phyloP scores from a whole-genome alignment of 2,329 filamentous ascomycete species.

The Trichoderma aggressivum region DNA sequence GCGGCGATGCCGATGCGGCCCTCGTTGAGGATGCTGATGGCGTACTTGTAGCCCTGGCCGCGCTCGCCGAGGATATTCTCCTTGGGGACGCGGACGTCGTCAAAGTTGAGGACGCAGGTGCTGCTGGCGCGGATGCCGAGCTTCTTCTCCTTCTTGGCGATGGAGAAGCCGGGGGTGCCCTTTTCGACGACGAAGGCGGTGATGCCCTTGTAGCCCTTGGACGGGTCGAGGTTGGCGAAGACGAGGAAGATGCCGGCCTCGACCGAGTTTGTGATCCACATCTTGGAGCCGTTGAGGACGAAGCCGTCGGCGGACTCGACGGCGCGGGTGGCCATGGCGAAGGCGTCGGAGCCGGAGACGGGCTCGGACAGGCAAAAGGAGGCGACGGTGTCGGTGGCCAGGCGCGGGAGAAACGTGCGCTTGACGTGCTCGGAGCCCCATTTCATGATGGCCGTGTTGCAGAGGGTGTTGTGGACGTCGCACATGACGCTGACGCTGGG shows the following conservation, averaged over 20 bases:
- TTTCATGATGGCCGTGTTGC: conserved; percentile 89
- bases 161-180: conserved; percentile 80
- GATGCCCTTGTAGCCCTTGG: conserved; percentile 94
- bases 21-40: conserved; percentile 90
- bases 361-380: conserved; percentile 94
- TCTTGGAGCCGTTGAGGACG: conserved; percentile 87
- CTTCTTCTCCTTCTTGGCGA: conserved; percentile 99
- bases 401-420: conserved; percentile 82
- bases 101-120: conserved; percentile 96
- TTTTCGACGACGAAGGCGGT: conserved; percentile 95
- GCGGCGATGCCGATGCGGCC: conserved; percentile 96
- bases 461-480: conserved; percentile 96
- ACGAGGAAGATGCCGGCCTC: conserved; percentile 96
- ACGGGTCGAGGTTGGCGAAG: conserved; percentile 90
- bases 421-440: conserved; percentile 74
- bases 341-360: conserved; percentile 90
- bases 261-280: conserved; percentile 99
- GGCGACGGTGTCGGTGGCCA: conserved; percentile 86
- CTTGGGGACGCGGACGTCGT: conserved; percentile 87
- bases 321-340: conserved; percentile 89
- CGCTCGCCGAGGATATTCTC: conserved; percentile 84
- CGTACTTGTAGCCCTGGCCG: conserved; percentile 96
- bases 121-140: conserved; percentile 93
- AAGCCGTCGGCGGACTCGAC: conserved; percentile 80
- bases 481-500: conserved; percentile 93